phyloP scores from a whole-genome alignment of 257 asterid species.

The Primulina tabacum region DNA sequence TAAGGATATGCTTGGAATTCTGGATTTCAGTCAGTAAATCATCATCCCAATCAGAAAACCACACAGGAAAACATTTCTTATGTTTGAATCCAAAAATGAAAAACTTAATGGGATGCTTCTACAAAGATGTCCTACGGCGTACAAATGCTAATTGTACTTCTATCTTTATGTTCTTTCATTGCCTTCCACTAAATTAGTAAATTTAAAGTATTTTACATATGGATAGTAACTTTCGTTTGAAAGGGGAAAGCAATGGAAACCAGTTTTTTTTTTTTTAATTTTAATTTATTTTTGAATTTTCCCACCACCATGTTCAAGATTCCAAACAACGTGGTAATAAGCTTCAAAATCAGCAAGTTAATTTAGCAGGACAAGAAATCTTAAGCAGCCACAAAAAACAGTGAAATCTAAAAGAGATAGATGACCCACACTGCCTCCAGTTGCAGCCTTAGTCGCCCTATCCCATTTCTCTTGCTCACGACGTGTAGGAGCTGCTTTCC shows the following conservation, averaged over 20 bases:
- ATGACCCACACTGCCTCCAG: conserved; percentile 83
- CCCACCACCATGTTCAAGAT: not conserved
- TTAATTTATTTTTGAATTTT: no score
- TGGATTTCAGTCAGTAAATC: not conserved
- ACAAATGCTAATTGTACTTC: not conserved
- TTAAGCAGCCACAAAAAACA: conserved; percentile 7
- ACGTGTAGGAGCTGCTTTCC: conserved; percentile 95
- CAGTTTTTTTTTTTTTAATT: no score
- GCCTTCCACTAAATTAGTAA: not conserved
- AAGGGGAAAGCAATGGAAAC: no score
- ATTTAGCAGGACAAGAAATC: not conserved
- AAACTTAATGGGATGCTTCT: not conserved
- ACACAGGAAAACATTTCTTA: not conserved
- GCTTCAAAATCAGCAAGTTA: conserved; percentile 17
- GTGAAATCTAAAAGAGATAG: not conserved
- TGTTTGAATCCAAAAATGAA: not conserved
- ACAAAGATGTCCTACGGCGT: not conserved
- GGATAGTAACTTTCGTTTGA: no score
- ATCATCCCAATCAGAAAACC: not conserved
- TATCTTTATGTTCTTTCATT: not conserved
- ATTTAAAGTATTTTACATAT: not conserved
- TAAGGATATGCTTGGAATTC: not conserved
- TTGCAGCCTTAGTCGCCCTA: conserved; percentile 82
- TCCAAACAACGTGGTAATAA: not conserved
- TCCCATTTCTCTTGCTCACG: conserved; percentile 96